A percentile compares a stretch with the other conserved stretches of the same genome.
phyloP scores from a whole-genome alignment of 1,139 yeast species.

The Saccharomyces pastorianus region DNA sequence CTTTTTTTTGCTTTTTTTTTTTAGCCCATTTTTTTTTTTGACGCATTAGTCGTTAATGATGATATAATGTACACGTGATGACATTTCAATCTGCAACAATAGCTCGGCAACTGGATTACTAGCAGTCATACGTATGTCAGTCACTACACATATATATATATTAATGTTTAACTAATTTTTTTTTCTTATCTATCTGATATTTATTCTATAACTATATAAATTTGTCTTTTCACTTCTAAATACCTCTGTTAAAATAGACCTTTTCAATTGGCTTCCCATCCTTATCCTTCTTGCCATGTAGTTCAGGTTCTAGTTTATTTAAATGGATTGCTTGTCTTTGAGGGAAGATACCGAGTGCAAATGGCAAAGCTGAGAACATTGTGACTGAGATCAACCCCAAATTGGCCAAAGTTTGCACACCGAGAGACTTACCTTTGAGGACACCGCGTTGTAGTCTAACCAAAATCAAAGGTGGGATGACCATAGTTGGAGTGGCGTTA shows the following conservation, averaged over 20 bases:
- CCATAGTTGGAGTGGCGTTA: constrained; percentile 97
- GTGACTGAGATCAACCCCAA: constrained; percentile 80
- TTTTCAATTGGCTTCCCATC: constrained; percentile 51
- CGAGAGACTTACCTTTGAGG: constrained; percentile 57
- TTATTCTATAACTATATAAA: neutral
- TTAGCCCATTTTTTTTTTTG: neutral
- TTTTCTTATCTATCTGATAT: neutral
- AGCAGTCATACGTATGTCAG: neutral
- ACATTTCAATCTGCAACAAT: neutral
- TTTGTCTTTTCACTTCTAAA: constrained; percentile 33
- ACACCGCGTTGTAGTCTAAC: constrained; percentile 65
- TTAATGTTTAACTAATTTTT: neutral
- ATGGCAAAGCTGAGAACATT: constrained; percentile 80
- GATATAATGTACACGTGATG: neutral
- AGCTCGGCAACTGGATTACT: neutral
- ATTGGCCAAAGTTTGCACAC: constrained; percentile 61
- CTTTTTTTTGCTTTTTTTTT: neutral
- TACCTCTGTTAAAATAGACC: constrained; percentile 89
- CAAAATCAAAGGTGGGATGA: constrained; percentile 77
- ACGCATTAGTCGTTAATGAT: neutral
- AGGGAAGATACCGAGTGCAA: constrained; percentile 93
- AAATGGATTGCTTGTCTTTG: constrained; percentile 64
- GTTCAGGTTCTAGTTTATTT: constrained; percentile 51
- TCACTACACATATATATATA: no score
- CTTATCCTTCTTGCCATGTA: constrained; percentile 52